Base-by-base conservation (phyloP, 2,329 filamentous ascomycete species). In the Didymella lethalis region DNA sequence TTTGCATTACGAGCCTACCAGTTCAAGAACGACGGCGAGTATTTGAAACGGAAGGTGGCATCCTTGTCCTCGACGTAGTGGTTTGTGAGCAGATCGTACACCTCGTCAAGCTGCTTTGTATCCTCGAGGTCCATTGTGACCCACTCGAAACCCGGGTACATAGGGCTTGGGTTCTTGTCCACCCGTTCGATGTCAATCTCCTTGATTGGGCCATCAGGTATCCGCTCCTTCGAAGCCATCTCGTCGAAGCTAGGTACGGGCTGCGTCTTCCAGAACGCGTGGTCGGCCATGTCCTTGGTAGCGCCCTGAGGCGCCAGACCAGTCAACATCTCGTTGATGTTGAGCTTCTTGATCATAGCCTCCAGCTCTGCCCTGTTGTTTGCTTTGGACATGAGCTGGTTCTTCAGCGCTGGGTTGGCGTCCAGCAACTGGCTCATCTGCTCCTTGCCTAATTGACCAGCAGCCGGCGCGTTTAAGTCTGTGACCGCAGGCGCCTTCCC, bases 181-280 rank as follows among this genome's bases (percentile, higher is more conserved):
- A 98, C 89, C 60, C 91, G 84, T 32, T 93, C 92, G 16, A 91
- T 85, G 59, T 90, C 89, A 70, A 94, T 90, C 18, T 88, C 81
- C 79, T 89, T 90, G 75, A 99, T 91, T 0, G 93, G 92, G 0
- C 95, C 95, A 70, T 98, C 93, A 63, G 88, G 82, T 36, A 79
- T 74, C 63, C 84, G 73, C 36, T 76, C 72, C 62, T 70, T 72
- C 16, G 58, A 61, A 25, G 62, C 65, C 59, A 82, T 79, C 50
- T 85, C 80, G 47, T 82, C 79, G 73, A 98, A 97, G 72, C 89
- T 89, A 49, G 91, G 91, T 59, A 99, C 95, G 0, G 95, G 95
- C 78, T 99, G 95, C 46, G 95, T 99, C 77, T 92, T 89, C 95
- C 95, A 99, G 82, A 99, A 99, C 80, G 96, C 97, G 84, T 98